Conservation (phyloP, 2,329 filamentous ascomycete species). For the Cladosporium sphaerospermum region DNA sequence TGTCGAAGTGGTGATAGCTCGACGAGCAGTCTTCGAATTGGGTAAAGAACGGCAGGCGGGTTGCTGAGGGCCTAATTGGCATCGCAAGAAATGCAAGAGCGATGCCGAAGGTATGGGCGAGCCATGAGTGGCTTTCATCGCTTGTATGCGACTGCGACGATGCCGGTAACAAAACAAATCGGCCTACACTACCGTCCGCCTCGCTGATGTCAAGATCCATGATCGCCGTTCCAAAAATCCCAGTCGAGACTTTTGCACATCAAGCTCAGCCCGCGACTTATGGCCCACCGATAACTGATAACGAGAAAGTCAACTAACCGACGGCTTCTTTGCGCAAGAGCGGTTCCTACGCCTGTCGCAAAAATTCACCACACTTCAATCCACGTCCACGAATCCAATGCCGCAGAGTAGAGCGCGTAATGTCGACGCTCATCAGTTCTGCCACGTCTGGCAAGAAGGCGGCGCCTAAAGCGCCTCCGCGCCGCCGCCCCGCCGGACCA, state of each 20-base stretch:
- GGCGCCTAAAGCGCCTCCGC: slow-evolving; percentile 41
- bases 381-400: neutral
- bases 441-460: slow-evolving; percentile 46
- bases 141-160: slow-evolving; percentile 2
- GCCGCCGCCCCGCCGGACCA: slow-evolving; percentile 30
- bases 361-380: neutral
- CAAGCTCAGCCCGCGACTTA: too few relatives aligned
- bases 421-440: slow-evolving; percentile 48
- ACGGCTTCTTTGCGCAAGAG: too few relatives aligned
- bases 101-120: slow-evolving; percentile 43
- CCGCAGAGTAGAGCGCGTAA: slow-evolving; percentile 13
- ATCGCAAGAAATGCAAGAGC: slow-evolving; percentile 67
- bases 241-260: too few relatives aligned
- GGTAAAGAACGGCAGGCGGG: neutral
- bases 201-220: too few relatives aligned
- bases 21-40: neutral
- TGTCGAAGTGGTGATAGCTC: neutral
- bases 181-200: too few relatives aligned
- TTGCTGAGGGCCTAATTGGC: slow-evolving; percentile 47
- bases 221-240: too few relatives aligned
- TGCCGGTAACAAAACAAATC: too few relatives aligned
- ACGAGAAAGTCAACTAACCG: too few relatives aligned
- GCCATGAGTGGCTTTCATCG: slow-evolving; percentile 18
- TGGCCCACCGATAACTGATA: too few relatives aligned
- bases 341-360: too few relatives aligned